These are phyloP conservation scores for Psilocybe cyanescens DNA, from an alignment of 768 basidiomycete genomes.

Conservation along the genomic window DNA sequence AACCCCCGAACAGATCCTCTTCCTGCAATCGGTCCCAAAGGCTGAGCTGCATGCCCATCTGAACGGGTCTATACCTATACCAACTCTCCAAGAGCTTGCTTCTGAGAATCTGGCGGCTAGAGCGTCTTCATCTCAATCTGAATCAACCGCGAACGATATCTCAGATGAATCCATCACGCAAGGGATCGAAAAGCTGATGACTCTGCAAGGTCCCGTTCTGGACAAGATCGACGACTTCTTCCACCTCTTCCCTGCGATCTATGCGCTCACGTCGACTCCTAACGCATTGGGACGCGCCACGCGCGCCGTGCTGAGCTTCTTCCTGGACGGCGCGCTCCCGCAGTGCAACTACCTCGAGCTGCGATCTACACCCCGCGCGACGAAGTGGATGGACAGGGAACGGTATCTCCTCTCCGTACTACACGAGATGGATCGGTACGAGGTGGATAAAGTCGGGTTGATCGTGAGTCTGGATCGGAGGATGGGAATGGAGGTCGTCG, in stretches of 20 bases:
- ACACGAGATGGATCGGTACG: conserved; percentile 63
- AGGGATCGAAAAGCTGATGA: conserved; percentile 12
- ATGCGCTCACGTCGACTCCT: conserved; percentile 72
- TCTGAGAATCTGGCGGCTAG: conserved; percentile 32
- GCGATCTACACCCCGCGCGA: conserved; percentile 77
- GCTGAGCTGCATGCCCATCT: conserved; percentile 88
- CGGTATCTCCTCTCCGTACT: conserved; percentile 71
- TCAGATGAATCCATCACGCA: not conserved
- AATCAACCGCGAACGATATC: conserved; percentile 6
- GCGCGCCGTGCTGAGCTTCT: conserved; percentile 64
- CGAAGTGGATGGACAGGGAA: conserved; percentile 56
- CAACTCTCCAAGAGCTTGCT: conserved; percentile 65
- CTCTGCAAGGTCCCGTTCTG: conserved; percentile 40
- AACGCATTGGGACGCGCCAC: conserved; percentile 57
- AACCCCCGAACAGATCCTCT: conserved; percentile 50
- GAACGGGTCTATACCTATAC: conserved; percentile 81
- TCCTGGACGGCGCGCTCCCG: conserved; percentile 52
- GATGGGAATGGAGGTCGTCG: conserved; percentile 55
- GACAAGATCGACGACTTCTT: conserved; percentile 76
- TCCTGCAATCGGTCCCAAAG: conserved; percentile 71
- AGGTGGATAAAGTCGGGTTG: conserved; percentile 51
- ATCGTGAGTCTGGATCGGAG: conserved; percentile 79
- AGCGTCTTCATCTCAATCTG: conserved; percentile 3
- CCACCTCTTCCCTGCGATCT: conserved; percentile 74
- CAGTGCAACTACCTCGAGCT: conserved; percentile 80